These are phyloP conservation scores for Casuarina glauca DNA, from an alignment of 306 rosid species.

Conservation along the genomic window DNA sequence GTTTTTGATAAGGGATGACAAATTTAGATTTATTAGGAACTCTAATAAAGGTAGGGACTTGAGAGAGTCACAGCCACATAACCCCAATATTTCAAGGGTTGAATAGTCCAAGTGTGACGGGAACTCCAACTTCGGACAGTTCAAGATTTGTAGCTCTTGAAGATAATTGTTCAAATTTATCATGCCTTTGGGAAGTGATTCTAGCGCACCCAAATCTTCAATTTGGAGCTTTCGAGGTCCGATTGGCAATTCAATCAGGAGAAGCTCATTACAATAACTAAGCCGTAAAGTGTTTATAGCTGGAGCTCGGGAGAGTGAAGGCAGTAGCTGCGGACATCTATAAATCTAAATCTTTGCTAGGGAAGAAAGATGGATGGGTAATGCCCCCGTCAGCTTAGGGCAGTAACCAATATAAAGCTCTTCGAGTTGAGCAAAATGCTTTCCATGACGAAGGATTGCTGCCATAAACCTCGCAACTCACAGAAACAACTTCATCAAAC, in stretches of 20 bases:
- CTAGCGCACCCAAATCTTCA: background rate
- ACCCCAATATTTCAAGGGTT: background rate
- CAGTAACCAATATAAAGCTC: background rate
- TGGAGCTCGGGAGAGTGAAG: background rate
- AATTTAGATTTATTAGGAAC: too few relatives aligned
- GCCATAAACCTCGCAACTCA: slow-evolving; percentile 8
- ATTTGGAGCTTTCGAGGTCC: background rate
- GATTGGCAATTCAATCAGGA: too few relatives aligned
- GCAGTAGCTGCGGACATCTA: background rate
- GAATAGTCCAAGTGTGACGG: background rate
- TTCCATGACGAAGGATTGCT: background rate
- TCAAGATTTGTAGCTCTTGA: background rate
- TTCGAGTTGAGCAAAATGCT: background rate
- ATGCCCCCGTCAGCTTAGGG: background rate
- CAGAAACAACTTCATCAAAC: background rate
- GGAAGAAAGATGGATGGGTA: background rate
- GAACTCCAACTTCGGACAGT: background rate
- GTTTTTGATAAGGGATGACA: too few relatives aligned
- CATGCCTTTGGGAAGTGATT: too few relatives aligned
- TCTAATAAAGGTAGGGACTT: background rate
- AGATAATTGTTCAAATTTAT: background rate
- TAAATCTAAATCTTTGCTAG: background rate
- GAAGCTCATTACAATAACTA: too few relatives aligned
- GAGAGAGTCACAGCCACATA: background rate
- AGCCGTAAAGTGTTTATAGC: too few relatives aligned